Evolutionary conservation across 129 eudicot genomes (phyloP).

Genomic region (Escallonia rubra): DNA sequence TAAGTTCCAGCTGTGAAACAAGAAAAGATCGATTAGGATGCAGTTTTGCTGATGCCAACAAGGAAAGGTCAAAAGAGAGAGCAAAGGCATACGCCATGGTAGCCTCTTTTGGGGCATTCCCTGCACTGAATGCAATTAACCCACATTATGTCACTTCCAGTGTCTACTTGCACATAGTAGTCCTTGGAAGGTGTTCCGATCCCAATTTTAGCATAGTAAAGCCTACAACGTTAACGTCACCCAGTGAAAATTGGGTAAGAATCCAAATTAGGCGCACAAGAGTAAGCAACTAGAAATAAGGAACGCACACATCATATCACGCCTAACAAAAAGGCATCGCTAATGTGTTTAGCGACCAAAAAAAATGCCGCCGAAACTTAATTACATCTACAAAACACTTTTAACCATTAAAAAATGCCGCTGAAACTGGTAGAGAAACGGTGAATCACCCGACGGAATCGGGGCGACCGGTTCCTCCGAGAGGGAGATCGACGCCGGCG

Average conservation of each 20-base stretch:
- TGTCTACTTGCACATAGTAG: constrained; percentile 84
- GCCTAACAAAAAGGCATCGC: too few relatives aligned
- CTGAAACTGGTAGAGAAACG: not conserved
- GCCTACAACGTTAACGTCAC: constrained; percentile 34
- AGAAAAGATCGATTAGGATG: too few relatives aligned
- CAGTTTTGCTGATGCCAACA: too few relatives aligned
- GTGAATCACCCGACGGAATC: constrained; percentile 41
- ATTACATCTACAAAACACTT: too few relatives aligned
- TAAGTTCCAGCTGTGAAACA: constrained; percentile 63
- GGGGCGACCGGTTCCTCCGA: constrained; percentile 61
- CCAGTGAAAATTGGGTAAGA: too few relatives aligned
- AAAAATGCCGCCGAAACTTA: too few relatives aligned
- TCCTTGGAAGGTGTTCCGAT: constrained; percentile 77
- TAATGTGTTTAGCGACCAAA: too few relatives aligned
- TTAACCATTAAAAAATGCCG: too few relatives aligned
- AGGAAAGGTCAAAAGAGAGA: not conserved
- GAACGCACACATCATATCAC: too few relatives aligned
- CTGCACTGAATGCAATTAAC: constrained; percentile 74
- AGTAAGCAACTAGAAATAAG: too few relatives aligned
- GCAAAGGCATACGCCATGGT: constrained; percentile 48
- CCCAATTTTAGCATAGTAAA: constrained; percentile 79
- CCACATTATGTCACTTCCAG: constrained; percentile 89
- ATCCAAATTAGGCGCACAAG: too few relatives aligned
- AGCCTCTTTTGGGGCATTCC: constrained; percentile 71
- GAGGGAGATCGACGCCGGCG: constrained; percentile 59